Conservation (phyloP, 108 stramenopile species). For the Nannochloropsis gaditana region DNA sequence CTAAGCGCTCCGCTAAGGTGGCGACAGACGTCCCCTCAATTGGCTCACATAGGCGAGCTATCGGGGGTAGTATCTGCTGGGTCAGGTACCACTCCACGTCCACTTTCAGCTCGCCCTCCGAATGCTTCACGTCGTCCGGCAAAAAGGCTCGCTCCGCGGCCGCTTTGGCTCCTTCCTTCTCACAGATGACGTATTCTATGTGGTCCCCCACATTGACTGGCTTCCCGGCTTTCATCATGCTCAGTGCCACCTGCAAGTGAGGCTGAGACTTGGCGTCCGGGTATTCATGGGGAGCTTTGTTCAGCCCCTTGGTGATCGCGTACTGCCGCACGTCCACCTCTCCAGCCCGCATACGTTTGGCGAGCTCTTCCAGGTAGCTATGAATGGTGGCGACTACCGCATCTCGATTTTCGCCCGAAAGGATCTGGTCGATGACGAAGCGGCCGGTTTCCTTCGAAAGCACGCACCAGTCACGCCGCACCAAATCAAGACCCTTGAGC, state of each 20-base stretch:
- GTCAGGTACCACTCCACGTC: constrained; percentile 87
- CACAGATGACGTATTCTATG: constrained; percentile 92
- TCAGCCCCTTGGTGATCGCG: constrained; percentile 95
- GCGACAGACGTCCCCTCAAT: constrained; percentile 76
- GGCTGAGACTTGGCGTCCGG: constrained; percentile 90
- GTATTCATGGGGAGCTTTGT: constrained; percentile 97
- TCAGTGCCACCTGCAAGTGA: constrained; percentile 92
- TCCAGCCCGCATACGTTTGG: constrained; percentile 70
- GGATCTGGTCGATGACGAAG: constrained; percentile 84
- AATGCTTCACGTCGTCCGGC: constrained; percentile 81
- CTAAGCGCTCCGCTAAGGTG: constrained; percentile 54
- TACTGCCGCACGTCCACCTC: constrained; percentile 80
- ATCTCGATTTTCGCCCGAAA: constrained; percentile 74
- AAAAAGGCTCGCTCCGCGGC: constrained; percentile 79
- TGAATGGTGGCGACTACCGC: constrained; percentile 75
- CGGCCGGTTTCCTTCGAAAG: constrained; percentile 89
- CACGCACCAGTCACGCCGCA: constrained; percentile 98
- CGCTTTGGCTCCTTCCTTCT: constrained; percentile 33
- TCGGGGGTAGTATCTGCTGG: constrained; percentile 93
- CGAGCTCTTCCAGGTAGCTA: constrained; percentile 79
- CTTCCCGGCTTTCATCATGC: constrained; percentile 81
- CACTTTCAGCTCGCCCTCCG: constrained; percentile 59
- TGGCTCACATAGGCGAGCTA: constrained; percentile 93
- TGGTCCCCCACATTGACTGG: constrained; percentile 94
- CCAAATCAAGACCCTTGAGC: constrained; percentile 95